Base-by-base conservation (phyloP, 202 grass and related monocot species). In the Saccharum hybrid region DNA sequence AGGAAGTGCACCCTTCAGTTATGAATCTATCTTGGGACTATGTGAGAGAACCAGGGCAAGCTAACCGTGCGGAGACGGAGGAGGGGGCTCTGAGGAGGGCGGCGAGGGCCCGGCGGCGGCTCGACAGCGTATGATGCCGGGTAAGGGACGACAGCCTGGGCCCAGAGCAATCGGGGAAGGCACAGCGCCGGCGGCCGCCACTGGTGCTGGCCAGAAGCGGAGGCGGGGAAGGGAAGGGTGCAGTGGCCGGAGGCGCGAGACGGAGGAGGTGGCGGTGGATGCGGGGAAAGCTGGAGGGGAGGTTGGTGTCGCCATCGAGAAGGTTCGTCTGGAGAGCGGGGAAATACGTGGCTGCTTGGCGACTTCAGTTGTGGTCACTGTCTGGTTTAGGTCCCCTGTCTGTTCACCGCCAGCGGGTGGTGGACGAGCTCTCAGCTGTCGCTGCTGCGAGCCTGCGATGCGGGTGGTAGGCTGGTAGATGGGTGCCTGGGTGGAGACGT, bases 51-150 rank as follows among this genome's bases (percentile, higher is more conserved):
- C 52, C 52, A n/a, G 19, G 7, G 19, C 54, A 22, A 10, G 3
- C 54, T 77, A 66, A 89, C 87, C 87, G 4, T 82, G 66, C 5
- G 82, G 59, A 66, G 87, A 64, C 33, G 82, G 75, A 40, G 75
- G 65, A 46, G 87, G 87, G 21, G 87, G 82, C 36, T 76, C 82
- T 14, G 87, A 81, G 23, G 87, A 72, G 65, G 87, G 82, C n/a
- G 87, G 87, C 10, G 67, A 72, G n/a, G 87, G 83, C 16, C 87
- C 78, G 14, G 87, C 72, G 68, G 83, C 82, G 15, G 78, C 83
- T 57, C 46, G 57, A 68, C 66, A 60, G 66, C 78, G 72, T 73
- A 82, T 38, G 6, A 85, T 42, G 10, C 87, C 21, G 56, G n/a
- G 15, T 28, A 52, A 66, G 52, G 82, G 34, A 68, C 71, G 82